Percentiles rank a stretch among this genome's conserved stretches.
These are phyloP conservation scores for Rhodotorula sp. DNA, from an alignment of 1,284 basidiomycete genomes.

Conservation along the genomic window DNA sequence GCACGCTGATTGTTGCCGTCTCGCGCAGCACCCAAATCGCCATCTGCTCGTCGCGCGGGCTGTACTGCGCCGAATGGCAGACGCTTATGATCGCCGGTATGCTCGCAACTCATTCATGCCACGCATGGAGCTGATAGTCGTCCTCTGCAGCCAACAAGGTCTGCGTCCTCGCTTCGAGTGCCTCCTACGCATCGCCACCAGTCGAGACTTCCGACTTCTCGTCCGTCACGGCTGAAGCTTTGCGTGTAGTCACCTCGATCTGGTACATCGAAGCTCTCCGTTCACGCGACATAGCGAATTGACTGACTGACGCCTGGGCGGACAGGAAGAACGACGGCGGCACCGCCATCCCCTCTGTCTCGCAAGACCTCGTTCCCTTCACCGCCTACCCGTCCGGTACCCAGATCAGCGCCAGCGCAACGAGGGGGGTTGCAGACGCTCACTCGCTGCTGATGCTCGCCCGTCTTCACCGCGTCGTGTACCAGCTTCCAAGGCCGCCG, in stretches of 20 bases:
- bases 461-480: too few relatives aligned
- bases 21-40: slow-evolving; percentile 23
- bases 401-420: not conserved
- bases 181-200: not conserved
- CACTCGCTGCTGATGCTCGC: too few relatives aligned
- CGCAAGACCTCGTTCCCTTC: not conserved
- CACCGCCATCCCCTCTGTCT: slow-evolving; percentile 28
- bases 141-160: slow-evolving; percentile 29
- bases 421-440: too few relatives aligned
- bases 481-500: too few relatives aligned
- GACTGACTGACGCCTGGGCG: not conserved
- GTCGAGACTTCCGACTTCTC: slow-evolving; percentile 11
- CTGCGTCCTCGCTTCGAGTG: slow-evolving; percentile 19
- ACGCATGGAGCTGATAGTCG: not conserved
- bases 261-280: slow-evolving; percentile 10
- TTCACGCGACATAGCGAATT: not conserved
- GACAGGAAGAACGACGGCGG: slow-evolving; percentile 37
- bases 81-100: slow-evolving; percentile 24
- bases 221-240: slow-evolving; percentile 24
- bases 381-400: not conserved
- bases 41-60: slow-evolving; percentile 30
- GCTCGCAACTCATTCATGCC: not conserved
- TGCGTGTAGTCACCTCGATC: slow-evolving; percentile 33
- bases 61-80: slow-evolving; percentile 35
- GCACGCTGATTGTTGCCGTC: not conserved